phyloP scores from a whole-genome alignment of 179 eudicot species.

The Carnegiea gigantea region DNA sequence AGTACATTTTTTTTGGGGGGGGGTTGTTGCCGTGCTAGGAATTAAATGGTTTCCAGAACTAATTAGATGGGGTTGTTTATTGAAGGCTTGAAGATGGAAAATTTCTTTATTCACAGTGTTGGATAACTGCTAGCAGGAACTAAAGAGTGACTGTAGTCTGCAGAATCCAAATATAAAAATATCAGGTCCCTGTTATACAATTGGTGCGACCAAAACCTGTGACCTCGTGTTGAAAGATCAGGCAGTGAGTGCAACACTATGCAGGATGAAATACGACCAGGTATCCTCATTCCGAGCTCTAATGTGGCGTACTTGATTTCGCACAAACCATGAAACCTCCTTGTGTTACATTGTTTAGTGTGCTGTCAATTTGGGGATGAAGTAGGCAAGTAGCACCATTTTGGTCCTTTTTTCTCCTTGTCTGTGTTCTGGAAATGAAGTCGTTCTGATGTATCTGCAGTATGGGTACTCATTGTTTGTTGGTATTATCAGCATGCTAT shows the following conservation, averaged over 20 bases:
- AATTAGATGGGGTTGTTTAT: background rate
- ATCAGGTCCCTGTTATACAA: constrained; percentile 40
- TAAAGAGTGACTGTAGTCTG: constrained; percentile 22
- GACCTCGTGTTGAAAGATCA: constrained; percentile 56
- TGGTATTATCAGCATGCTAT: constrained; percentile 65
- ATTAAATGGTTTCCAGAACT: background rate
- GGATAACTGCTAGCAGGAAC: background rate
- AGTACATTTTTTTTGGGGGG: background rate
- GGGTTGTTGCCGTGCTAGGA: too few relatives aligned
- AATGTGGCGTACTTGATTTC: background rate
- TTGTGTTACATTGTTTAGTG: background rate
- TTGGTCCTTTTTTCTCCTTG: background rate
- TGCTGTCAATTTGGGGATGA: background rate
- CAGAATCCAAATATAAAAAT: constrained; percentile 60
- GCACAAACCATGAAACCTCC: background rate
- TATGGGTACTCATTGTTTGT: constrained; percentile 46
- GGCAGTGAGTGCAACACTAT: constrained; percentile 45
- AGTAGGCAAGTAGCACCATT: background rate
- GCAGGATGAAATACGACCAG: constrained; percentile 61
- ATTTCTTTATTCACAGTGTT: background rate
- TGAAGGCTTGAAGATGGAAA: background rate
- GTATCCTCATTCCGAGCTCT: constrained; percentile 30
- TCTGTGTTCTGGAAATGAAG: constrained; percentile 26
- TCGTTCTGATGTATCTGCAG: constrained; percentile 34
- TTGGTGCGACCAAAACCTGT: constrained; percentile 62